Conservation (phyloP, 2,329 filamentous ascomycete genomes). For the Hirsutella minnesotensis region DNA sequence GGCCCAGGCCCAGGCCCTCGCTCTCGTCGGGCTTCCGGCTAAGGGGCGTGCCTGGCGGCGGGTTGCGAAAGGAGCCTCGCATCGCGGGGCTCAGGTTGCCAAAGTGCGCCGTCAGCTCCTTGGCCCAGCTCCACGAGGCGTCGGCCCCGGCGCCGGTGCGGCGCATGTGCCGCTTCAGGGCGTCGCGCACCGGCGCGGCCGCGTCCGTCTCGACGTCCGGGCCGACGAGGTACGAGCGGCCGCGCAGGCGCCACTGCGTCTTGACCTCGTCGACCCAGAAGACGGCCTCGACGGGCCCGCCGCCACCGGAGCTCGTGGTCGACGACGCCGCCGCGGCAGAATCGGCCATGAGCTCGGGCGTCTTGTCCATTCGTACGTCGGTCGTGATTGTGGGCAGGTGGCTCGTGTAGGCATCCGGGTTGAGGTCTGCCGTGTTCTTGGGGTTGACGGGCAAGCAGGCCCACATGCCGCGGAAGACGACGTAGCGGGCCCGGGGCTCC, state of each 20-base stretch:
- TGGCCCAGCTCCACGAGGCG: constrained; percentile 61
- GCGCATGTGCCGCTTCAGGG: constrained; percentile 53
- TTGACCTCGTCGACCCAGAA: constrained; percentile 64
- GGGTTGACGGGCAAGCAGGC: constrained; percentile 58
- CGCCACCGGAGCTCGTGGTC: constrained; percentile 37
- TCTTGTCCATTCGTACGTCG: constrained; percentile 79
- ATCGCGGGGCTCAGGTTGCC: constrained; percentile 75
- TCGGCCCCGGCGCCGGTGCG: constrained; percentile 16
- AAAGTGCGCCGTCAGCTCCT: constrained; percentile 77
- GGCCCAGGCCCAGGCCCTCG: constrained; percentile 34
- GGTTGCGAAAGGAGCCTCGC: constrained; percentile 64
- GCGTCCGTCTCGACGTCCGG: constrained; percentile 45
- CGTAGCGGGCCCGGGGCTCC: constrained; percentile 56
- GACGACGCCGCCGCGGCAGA: constrained; percentile 22
- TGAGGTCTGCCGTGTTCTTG: constrained; percentile 60
- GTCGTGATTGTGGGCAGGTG: constrained; percentile 79
- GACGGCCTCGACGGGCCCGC: constrained; percentile 66
- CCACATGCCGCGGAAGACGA: constrained; percentile 81
- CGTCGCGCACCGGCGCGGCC: constrained; percentile 40
- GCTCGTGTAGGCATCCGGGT: constrained; percentile 57
- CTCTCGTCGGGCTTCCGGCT: constrained; percentile 29
- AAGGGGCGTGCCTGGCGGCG: constrained; percentile 54
- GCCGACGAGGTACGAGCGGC: constrained; percentile 63
- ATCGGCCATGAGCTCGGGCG: constrained; percentile 52
- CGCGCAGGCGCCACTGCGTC: constrained; percentile 79